Evolutionary conservation across 768 basidiomycete species (phyloP), one percentile per base, ranked within the genome.

Genomic region (Arthromyces matolae): DNA sequence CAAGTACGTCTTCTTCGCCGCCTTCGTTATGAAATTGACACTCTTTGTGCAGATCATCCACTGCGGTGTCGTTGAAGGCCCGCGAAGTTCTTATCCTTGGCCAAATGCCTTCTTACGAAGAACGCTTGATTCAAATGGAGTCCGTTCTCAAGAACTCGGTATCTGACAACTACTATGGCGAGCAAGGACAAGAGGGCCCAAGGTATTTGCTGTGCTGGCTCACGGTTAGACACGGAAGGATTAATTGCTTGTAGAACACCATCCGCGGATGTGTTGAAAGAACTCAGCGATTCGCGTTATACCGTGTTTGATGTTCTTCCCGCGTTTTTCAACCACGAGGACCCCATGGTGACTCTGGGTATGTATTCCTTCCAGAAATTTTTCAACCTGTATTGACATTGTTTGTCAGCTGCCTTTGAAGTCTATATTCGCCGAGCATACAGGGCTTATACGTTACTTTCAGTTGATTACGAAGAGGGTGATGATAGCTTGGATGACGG

Each of bases 241-340:
- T 64, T 53, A 61, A 42, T 52, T 36, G 5, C 48, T 37, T 50
- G 14, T 42, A 91, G 93, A 60, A 78, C 79, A 1, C 96, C 95
- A 8, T 88, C 90, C 16, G 73, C 80, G 3, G 94, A 98, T 51
- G 78, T 93, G 29, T 75, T 99, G 58, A 83, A 83, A 61, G 96
- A 99, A 68, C 79, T 99, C 22, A 91, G 88, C 52, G 96, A 99
- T 68, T 97, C 95, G 5, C 80, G 90, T 34, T 98, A 94, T 69
- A 93, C 92, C 12, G 94, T 98, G 13, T 99, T 86, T 67, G 96
- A 99, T 62, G 96, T 99, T 6, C 80, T 99, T 38, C 93, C 94
- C 3, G 79, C 90, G 5, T 99, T 99, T 77, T 98, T 98, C 81
- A 82, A 79, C 50, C 89, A 94, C 61, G 63, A 75, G 14, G 93